A percentile compares a stretch with the other conserved stretches of the same genome.
These are phyloP conservation scores for Martiniozyma abietophila DNA, from an alignment of 805 yeast genomes.

Conservation along the genomic window DNA sequence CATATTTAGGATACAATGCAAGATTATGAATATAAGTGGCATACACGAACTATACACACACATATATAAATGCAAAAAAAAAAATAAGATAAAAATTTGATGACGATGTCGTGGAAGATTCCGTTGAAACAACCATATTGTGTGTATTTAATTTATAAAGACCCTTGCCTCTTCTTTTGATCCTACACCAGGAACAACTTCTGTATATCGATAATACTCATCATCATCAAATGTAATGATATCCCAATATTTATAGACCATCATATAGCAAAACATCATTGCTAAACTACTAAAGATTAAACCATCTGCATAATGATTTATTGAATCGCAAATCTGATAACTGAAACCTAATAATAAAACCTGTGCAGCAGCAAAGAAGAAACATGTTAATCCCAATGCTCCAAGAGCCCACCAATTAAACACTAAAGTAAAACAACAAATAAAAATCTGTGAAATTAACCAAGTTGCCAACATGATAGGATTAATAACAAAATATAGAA, in stretches of 20 bases:
- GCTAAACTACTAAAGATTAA: slow-evolving; percentile 75
- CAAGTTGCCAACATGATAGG: slow-evolving; percentile 56
- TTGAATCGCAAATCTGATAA: slow-evolving; percentile 51
- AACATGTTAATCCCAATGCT: slow-evolving; percentile 58
- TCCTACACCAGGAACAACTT: slow-evolving; percentile 17
- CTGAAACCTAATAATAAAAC: slow-evolving; percentile 65
- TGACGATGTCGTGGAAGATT: no score
- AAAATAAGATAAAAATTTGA: no score
- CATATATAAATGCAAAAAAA: no score
- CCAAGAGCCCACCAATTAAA: slow-evolving; percentile 82
- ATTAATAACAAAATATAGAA: slow-evolving; percentile 62
- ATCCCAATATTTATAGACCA: slow-evolving; percentile 96
- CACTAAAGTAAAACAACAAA: slow-evolving; percentile 57
- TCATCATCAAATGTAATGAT: slow-evolving; percentile 91
- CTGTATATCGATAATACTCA: slow-evolving; percentile 50
- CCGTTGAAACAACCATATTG: no score
- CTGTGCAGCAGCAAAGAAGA: slow-evolving; percentile 79
- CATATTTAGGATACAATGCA: no score
- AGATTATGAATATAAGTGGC: no score
- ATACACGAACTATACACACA: no score
- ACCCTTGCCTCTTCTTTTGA: slow-evolving; percentile 12
- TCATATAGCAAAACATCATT: slow-evolving; percentile 77
- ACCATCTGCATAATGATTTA: slow-evolving; percentile 87
- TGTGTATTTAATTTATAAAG: slow-evolving; percentile 5
- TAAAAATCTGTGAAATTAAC: slow-evolving; percentile 55